phyloP scores from a whole-genome alignment of 345 rosid species.

The Eucalyptus microcorys region DNA sequence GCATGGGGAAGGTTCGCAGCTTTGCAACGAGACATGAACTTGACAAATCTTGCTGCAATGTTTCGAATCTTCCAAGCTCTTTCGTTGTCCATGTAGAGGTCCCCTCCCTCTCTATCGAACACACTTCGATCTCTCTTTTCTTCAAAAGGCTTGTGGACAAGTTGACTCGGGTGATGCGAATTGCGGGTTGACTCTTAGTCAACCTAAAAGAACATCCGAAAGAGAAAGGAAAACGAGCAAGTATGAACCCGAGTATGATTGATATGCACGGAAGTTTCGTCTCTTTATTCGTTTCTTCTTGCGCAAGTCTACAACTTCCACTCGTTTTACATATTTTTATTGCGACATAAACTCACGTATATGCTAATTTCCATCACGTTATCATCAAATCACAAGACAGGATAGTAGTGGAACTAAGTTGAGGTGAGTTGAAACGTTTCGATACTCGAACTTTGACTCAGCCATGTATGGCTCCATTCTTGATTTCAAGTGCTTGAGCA shows the following conservation, averaged over 20 bases:
- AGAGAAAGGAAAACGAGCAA: neutral
- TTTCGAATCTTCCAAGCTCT: neutral
- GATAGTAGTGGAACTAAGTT: neutral
- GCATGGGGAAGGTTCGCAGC: neutral
- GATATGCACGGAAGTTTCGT: neutral
- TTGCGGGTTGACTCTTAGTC: neutral
- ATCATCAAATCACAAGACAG: rapidly evolving
- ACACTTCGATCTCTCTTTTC: neutral
- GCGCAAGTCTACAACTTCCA: neutral
- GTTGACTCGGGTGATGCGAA: neutral
- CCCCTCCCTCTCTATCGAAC: neutral
- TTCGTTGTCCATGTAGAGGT: neutral
- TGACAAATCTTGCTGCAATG: neutral
- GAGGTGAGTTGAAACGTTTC: neutral
- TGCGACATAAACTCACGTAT: rapidly evolving
- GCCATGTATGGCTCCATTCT: neutral
- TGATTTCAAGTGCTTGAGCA: neutral
- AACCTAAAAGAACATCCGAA: neutral
- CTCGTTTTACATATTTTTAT: neutral
- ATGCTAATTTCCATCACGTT: neutral
- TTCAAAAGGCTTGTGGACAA: neutral
- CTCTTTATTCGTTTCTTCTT: neutral
- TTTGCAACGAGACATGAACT: neutral
- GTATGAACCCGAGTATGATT: neutral
- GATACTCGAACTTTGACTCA: neutral